A percentile compares a stretch with the other conserved stretches of the same genome.
Conservation (phyloP, 2,329 filamentous ascomycete genomes). For the Fusarium algeriense region DNA sequence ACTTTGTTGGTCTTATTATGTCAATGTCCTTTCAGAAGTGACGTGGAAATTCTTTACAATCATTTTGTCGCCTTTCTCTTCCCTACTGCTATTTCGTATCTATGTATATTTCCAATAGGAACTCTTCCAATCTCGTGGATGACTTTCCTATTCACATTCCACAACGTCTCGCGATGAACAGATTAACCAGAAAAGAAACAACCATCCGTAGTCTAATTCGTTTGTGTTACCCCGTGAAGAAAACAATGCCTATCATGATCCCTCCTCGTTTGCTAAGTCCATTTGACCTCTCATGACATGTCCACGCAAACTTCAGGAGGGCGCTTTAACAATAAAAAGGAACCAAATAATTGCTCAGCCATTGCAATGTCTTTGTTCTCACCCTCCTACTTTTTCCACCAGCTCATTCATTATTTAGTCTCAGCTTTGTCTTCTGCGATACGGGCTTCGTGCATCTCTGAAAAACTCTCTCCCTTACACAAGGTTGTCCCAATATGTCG, state of each 20-base stretch:
- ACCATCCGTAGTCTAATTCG: constrained; percentile 51
- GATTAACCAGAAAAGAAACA: constrained; percentile 47
- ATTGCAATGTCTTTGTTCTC: constrained; percentile 32
- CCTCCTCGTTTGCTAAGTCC: constrained; percentile 31
- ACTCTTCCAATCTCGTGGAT: constrained; percentile 18
- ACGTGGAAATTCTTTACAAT: constrained; percentile 6
- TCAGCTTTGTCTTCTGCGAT: constrained; percentile 13
- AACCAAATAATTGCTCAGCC: constrained; percentile 35
- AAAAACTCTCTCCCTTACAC: constrained; percentile 11
- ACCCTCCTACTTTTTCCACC: constrained; percentile 36
- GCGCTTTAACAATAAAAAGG: constrained; percentile 28
- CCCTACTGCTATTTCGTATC: constrained; percentile 36
- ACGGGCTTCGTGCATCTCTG: constrained; percentile 9
- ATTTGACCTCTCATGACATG: constrained; percentile 15
- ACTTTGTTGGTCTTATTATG: neutral
- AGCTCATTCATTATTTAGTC: constrained; percentile 18
- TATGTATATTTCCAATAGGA: constrained; percentile 39
- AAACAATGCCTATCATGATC: constrained; percentile 48
- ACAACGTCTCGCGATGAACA: constrained; percentile 40
- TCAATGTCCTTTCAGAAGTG: neutral
- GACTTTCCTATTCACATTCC: constrained; percentile 37
- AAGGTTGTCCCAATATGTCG: constrained; percentile 15
- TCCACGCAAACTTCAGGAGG: constrained; percentile 13
- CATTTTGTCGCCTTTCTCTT: constrained; percentile 31
- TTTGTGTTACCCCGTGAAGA: constrained; percentile 39